Evolutionary conservation across 2,329 filamentous ascomycete species (phyloP).

Genomic region (Fusarium dimerum): DNA sequence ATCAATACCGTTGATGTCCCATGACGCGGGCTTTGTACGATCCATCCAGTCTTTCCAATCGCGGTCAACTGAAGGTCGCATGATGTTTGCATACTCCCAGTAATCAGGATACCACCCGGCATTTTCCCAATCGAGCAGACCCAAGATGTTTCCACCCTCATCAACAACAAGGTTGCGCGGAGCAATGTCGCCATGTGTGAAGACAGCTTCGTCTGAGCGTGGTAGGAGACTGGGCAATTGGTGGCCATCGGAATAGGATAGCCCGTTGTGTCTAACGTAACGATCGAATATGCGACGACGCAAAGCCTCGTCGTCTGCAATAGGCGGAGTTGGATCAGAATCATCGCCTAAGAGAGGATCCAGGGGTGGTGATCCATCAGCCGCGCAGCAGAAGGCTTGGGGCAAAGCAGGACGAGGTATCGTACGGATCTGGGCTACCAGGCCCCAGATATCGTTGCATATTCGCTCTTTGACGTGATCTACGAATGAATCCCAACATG

Average conservation of each 20-base stretch:
- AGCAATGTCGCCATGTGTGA: slow-evolving; percentile 12
- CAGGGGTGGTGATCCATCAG: slow-evolving; percentile 8
- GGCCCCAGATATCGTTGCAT: slow-evolving; percentile 12
- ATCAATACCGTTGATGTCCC: slow-evolving; percentile 11
- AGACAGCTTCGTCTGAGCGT: slow-evolving; percentile 5
- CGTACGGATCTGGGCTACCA: slow-evolving; percentile 8
- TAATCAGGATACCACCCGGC: slow-evolving; percentile 12
- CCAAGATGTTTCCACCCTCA: slow-evolving; percentile 1
- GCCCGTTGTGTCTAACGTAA: slow-evolving; percentile 9
- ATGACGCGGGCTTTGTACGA: slow-evolving; percentile 8
- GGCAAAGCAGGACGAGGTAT: slow-evolving; percentile 9
- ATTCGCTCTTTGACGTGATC: slow-evolving; percentile 10
- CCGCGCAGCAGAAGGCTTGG: slow-evolving; percentile 10
- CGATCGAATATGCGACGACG: slow-evolving; percentile 10
- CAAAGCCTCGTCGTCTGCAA: slow-evolving; percentile 11
- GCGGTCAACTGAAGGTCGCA: slow-evolving; percentile 11
- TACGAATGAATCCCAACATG: slow-evolving; percentile 7
- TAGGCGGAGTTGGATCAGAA: slow-evolving; percentile 4
- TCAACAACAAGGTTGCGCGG: slow-evolving; percentile 9
- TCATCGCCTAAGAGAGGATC: slow-evolving; percentile 7
- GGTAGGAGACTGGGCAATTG: slow-evolving; percentile 2
- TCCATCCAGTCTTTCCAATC: slow-evolving; percentile 15
- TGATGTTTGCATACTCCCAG: slow-evolving; percentile 13
- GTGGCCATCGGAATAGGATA: slow-evolving; percentile 9
- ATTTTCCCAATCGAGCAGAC: slow-evolving; percentile 7